These are phyloP conservation scores for Acacia crassicarpa DNA, from an alignment of 306 rosid genomes.

Conservation along the genomic window DNA sequence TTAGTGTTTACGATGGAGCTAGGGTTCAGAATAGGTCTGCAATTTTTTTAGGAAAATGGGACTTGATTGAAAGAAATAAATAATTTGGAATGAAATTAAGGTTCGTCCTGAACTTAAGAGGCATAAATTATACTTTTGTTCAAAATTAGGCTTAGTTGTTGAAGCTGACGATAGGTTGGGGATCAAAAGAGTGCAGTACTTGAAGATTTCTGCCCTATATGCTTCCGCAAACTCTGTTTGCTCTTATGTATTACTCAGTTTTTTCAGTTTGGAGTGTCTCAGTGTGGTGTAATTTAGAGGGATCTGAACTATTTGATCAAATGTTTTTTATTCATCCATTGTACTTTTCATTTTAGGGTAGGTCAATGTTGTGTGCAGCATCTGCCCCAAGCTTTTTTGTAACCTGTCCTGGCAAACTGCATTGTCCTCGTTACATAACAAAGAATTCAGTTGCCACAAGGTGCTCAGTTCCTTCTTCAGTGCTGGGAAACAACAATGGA, in stretches of 20 bases:
- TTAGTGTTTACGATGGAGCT: not conserved
- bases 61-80: not conserved
- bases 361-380: slow-evolving; percentile 71
- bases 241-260: not conserved
- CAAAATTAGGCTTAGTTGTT: not conserved
- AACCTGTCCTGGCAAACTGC: slow-evolving; percentile 40
- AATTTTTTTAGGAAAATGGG: not conserved
- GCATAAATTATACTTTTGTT: not conserved
- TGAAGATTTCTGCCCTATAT: not conserved
- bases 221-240: not conserved
- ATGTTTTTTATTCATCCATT: slow-evolving; percentile 2
- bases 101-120: not conserved
- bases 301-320: slow-evolving; percentile 1
- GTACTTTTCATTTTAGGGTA: slow-evolving; percentile 22
- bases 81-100: not conserved
- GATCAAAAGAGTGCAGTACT: not conserved
- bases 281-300: not conserved
- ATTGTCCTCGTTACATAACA: slow-evolving; percentile 22
- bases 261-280: not conserved
- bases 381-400: slow-evolving; percentile 47
- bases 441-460: slow-evolving; percentile 36
- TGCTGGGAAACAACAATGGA: slow-evolving; percentile 43
- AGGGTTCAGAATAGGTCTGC: not conserved
- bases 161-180: not conserved
- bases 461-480: slow-evolving; percentile 56